phyloP scores from a whole-genome alignment of 73 alveolate genomes.

The Paraurostyla sp. region DNA sequence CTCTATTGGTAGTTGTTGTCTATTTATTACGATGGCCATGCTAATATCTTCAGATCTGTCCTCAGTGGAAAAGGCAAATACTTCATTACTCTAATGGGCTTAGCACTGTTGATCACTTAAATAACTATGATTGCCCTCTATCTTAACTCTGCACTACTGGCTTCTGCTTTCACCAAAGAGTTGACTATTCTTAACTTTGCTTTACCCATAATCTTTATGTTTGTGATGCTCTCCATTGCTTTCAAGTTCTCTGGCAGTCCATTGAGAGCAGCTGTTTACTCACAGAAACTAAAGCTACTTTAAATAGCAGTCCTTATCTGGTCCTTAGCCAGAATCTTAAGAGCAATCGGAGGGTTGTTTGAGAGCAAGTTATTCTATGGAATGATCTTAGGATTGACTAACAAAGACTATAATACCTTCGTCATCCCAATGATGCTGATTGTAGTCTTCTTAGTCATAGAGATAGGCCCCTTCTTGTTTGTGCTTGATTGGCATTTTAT shows the following conservation, averaged over 20 bases:
- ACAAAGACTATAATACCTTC: constrained; percentile 8
- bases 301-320: constrained; percentile 35
- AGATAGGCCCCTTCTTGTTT: constrained; percentile 32
- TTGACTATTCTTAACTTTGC: not conserved
- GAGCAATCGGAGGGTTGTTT: constrained; percentile 2
- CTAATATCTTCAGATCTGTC: constrained; percentile 24
- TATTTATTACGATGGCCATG: constrained; percentile 62
- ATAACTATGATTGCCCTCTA: not conserved
- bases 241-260: constrained; percentile 60
- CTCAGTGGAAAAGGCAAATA: constrained; percentile 38
- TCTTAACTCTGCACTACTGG: not conserved
- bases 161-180: not conserved
- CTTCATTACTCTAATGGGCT: not conserved
- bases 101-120: not conserved
- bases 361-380: constrained; percentile 41
- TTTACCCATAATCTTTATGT: not conserved
- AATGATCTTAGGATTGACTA: not conserved
- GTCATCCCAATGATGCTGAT: constrained; percentile 44
- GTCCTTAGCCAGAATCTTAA: constrained; percentile 22
- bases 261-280: constrained; percentile 6
- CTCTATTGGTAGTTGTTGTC: constrained; percentile 57
- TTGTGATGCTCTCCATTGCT: not conserved
- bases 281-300: constrained; percentile 20
- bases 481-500: constrained; percentile 59
- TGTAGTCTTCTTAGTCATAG: constrained; percentile 23